Base-by-base conservation (phyloP, 164 flowering plant species). In the Vitis riparia region DNA sequence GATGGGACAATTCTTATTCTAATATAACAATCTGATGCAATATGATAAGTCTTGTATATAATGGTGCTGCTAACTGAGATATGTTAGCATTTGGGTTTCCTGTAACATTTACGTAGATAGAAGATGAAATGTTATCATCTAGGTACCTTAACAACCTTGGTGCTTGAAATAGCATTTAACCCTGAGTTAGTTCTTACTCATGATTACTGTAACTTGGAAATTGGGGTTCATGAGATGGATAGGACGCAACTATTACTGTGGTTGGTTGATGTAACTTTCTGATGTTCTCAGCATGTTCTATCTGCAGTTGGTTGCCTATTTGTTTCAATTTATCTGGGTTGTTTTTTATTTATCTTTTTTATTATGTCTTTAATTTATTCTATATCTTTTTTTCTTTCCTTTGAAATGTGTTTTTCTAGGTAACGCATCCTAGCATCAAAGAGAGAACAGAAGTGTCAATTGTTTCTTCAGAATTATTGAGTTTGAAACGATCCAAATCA, bases 401-500 rank as follows among this genome's bases (percentile, higher is more conserved):
- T 32, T 3, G 2, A 1, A 32, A 3, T 32, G 37, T 47, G 3
- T 14, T 47, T 32, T 66, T 65, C 53, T 70, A 77, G 85, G 77
- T 10, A 56, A 79, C 51, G 65, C 17, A 65, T 62, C 11, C 5
- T 15, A 17, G 73, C 17, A 59, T 15, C 71, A 57, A 64, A 65
- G 56, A 56, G 68, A 56, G 29, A 57, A 74, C 53, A 72, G 71
- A 49, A 32, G n/a, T 16, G 50, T 52, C 57, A 14, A n/a, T 62
- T 53, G 9, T 49, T 3, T 79, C 84, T 66, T 80, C 86, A 65
- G 84, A 84, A 51, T 63, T 63, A 11, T 66, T 70, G 56, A 71
- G 71, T 69, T 66, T 64, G 30, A 82, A 74, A 67, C 66, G 83
- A 74, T 86, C 92, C 4, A 79, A 84, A 82, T 82, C 88, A 71